These are phyloP conservation scores for Trametes pubescens DNA, from an alignment of 1,284 basidiomycete species.

Conservation along the genomic window DNA sequence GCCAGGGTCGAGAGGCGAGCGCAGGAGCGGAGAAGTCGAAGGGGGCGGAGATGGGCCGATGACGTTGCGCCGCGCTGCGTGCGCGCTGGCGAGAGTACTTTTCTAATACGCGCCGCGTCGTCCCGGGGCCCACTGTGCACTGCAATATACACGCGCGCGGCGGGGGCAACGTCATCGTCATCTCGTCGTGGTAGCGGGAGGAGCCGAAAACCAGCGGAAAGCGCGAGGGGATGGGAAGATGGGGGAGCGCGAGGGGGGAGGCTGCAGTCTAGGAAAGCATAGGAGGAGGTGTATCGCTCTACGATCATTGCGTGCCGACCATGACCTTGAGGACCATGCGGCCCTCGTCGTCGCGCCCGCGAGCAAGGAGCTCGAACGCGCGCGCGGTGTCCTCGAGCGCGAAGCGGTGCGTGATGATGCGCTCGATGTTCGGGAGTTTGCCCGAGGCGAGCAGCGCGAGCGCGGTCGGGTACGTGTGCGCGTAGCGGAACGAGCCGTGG, in stretches of 20 bases:
- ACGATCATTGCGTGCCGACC: constrained; percentile 53
- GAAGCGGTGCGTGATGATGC: constrained; percentile 86
- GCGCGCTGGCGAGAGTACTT: constrained; percentile 27
- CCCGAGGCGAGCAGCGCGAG: constrained; percentile 76
- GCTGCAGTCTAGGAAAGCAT: constrained; percentile 13
- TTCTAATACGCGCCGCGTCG: constrained; percentile 22
- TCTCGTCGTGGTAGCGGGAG: constrained; percentile 11
- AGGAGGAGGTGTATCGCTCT: constrained; percentile 9
- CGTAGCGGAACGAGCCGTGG: constrained; percentile 90
- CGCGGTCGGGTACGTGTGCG: constrained; percentile 89
- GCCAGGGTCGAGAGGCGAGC: not conserved
- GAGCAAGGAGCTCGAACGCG: constrained; percentile 83
- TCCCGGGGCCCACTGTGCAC: not conserved
- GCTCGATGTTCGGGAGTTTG: constrained; percentile 69
- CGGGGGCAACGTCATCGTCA: constrained; percentile 23
- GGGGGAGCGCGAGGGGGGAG: not conserved
- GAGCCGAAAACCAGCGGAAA: not conserved
- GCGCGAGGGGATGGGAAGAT: not conserved
- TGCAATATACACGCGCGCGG: constrained; percentile 20
- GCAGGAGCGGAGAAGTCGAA: not conserved
- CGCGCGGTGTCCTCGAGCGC: constrained; percentile 67
- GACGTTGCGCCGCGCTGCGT: constrained; percentile 22
- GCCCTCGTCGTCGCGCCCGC: constrained; percentile 80
- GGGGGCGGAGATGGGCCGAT: constrained; percentile 11
- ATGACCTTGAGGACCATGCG: constrained; percentile 89